Percentiles rank a stretch among this genome's conserved stretches.
Conservation (phyloP, 352 stramenopile genomes). For the Phytophthora boehmeriae region DNA sequence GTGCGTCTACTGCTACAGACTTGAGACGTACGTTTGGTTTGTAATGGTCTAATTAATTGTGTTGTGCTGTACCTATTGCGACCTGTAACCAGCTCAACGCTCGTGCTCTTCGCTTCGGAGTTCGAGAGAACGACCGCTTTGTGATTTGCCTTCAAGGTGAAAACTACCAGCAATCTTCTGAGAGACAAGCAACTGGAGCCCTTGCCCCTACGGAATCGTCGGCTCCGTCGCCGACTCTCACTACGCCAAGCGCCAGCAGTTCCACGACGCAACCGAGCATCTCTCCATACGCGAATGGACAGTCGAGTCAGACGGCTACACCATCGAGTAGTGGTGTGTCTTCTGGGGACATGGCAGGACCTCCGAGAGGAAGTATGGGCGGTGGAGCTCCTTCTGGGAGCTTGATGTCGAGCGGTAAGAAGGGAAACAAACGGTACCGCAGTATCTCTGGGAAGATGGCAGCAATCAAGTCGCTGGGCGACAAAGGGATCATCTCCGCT, state of each 20-base stretch:
- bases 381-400: slow-evolving; percentile 23
- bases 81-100: slow-evolving; percentile 68
- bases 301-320: slow-evolving; percentile 7
- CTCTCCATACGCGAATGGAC: slow-evolving; percentile 23
- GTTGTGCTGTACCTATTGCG: too few species aligned
- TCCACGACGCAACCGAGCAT: slow-evolving; percentile 27
- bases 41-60: slow-evolving; percentile 16
- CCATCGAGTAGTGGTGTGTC: slow-evolving; percentile 10
- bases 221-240: slow-evolving; percentile 18
- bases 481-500: slow-evolving; percentile 74
- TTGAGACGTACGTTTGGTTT: not conserved
- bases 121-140: slow-evolving; percentile 81
- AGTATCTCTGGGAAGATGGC: slow-evolving; percentile 86
- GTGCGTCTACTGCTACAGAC: slow-evolving; percentile 23
- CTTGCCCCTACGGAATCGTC: slow-evolving; percentile 12
- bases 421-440: slow-evolving; percentile 73
- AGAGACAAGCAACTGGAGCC: slow-evolving; percentile 7
- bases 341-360: slow-evolving; percentile 19
- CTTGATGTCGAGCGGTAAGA: slow-evolving; percentile 51
- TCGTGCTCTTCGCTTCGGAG: slow-evolving; percentile 72
- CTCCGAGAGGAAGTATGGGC: slow-evolving; percentile 25
- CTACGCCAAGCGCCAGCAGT: slow-evolving; percentile 26
- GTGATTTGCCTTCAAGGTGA: slow-evolving; percentile 73
- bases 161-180: slow-evolving; percentile 60
- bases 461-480: slow-evolving; percentile 77